Percentiles rank a stretch among this genome's conserved stretches.
Evolutionary conservation across 73 alveolate species (phyloP).

Genomic region (Diophrys appendiculata): DNA sequence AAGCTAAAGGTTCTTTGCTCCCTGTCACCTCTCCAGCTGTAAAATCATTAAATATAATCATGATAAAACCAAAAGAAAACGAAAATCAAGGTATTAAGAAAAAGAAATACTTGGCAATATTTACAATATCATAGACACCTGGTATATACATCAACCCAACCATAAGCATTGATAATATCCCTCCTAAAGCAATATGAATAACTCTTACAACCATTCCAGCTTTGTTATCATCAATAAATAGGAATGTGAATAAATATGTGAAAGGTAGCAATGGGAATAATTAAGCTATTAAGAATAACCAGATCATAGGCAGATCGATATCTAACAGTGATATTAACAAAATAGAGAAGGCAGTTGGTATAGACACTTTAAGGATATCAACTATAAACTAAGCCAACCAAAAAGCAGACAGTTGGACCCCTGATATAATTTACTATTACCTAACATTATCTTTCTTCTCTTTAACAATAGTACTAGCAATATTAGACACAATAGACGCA

Average conservation of each 20-base stretch:
- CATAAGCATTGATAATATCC: slow-evolving; percentile 59
- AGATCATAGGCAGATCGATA: slow-evolving; percentile 48
- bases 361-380: slow-evolving; percentile 82
- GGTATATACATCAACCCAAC: slow-evolving; percentile 55
- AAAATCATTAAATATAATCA: too few relatives aligned
- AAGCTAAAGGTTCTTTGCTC: too few relatives aligned
- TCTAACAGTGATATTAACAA: slow-evolving; percentile 50
- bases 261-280: slow-evolving; percentile 65
- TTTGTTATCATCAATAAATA: slow-evolving; percentile 56
- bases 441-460: slow-evolving; percentile 92
- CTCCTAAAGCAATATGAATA: slow-evolving; percentile 60
- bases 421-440: slow-evolving; percentile 90
- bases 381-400: slow-evolving; percentile 94
- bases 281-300: slow-evolving; percentile 62
- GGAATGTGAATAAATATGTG: slow-evolving; percentile 72
- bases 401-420: slow-evolving; percentile 81
- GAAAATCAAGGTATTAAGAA: too few relatives aligned
- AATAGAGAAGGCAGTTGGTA: slow-evolving; percentile 72
- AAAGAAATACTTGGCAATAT: too few relatives aligned
- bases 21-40: too few relatives aligned
- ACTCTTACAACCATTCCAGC: slow-evolving; percentile 68
- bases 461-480: slow-evolving; percentile 73
- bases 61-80: too few relatives aligned
- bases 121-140: slow-evolving; percentile 60
- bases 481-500: slow-evolving; percentile 91